Conservation (phyloP, 257 asterid species). For the Nicotiana benthamiana region DNA sequence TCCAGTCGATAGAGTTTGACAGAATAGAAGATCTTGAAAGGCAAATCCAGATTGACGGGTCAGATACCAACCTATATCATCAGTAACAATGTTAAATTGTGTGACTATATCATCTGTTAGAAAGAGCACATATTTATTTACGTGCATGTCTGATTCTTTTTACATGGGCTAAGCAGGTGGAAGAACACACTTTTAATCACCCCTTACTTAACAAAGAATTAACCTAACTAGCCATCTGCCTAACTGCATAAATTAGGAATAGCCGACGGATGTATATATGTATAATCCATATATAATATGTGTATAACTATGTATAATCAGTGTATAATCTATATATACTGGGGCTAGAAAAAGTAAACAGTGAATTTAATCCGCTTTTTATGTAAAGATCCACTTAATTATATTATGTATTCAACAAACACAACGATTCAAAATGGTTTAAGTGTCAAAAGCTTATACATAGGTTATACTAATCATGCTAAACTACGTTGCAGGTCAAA, state of each 20-base stretch:
- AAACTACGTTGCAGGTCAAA: neutral
- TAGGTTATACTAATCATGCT: neutral
- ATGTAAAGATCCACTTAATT: neutral
- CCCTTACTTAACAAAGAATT: no score
- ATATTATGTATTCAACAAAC: neutral
- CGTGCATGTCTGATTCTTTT: neutral
- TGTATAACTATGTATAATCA: no score
- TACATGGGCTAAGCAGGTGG: neutral
- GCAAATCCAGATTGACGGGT: slow-evolving; percentile 19
- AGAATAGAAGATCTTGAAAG: slow-evolving; percentile 30
- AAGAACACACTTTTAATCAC: neutral
- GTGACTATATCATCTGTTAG: neutral
- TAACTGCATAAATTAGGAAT: no score
- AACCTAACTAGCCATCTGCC: no score
- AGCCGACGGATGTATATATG: no score
- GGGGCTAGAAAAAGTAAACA: no score
- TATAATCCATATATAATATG: no score
- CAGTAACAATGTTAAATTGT: neutral
- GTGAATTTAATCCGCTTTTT: no score
- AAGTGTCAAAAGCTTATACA: slow-evolving; percentile 37
- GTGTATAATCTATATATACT: no score
- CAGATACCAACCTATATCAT: slow-evolving; percentile 26
- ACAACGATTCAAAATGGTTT: slow-evolving; percentile 35
- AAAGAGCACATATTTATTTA: neutral
- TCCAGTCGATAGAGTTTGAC: slow-evolving; percentile 24